Evolutionary conservation across 176 grass and related monocot species (phyloP).

Genomic region (Aegilops longissima): DNA sequence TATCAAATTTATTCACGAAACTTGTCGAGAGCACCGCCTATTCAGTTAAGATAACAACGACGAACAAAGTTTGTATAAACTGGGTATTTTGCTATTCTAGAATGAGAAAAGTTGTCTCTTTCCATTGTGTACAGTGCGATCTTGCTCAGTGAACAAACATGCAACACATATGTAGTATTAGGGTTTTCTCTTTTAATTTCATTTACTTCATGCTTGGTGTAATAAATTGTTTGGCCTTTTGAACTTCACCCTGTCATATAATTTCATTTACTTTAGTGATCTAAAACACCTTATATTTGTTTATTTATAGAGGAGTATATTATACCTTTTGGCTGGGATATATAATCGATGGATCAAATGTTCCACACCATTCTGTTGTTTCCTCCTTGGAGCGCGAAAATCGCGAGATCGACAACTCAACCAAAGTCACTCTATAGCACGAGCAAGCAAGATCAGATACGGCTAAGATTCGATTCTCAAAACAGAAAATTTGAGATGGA

Average conservation of each 20-base stretch:
- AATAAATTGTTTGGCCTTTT: background rate
- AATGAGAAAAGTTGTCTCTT: no score
- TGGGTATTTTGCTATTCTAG: background rate
- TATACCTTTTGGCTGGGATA: background rate
- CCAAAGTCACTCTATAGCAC: background rate
- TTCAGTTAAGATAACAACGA: background rate
- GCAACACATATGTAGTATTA: background rate
- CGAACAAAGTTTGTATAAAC: background rate
- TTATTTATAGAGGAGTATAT: background rate
- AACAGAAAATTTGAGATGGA: background rate
- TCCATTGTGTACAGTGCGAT: background rate
- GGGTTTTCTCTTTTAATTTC: background rate
- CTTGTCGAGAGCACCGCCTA: background rate
- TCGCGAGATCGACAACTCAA: background rate
- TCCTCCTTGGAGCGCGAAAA: no score
- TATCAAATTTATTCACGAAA: background rate
- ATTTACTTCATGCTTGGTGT: background rate
- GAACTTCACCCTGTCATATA: no score
- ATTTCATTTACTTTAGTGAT: no score
- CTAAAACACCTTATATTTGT: no score
- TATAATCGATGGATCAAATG: background rate
- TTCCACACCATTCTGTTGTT: background rate
- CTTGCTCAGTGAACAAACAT: background rate
- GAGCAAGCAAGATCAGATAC: constrained; percentile 1
- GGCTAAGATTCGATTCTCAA: background rate